These are phyloP conservation scores for Lasiodiplodia sp. DNA, from an alignment of 2,329 filamentous ascomycete species.

Conservation along the genomic window DNA sequence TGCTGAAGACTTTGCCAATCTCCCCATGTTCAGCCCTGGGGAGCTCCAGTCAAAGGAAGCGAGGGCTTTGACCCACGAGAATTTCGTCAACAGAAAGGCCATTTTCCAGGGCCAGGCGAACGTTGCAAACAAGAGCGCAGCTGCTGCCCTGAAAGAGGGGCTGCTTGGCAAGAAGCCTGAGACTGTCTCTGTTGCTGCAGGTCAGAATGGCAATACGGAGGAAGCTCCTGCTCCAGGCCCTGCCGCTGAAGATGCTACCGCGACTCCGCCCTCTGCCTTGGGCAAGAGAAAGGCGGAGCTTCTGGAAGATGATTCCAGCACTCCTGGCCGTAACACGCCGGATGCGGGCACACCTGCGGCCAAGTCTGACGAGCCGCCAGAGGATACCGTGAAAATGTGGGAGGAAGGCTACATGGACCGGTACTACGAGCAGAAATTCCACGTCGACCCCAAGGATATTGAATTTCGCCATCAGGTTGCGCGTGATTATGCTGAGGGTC, in stretches of 20 bases:
- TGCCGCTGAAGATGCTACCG: slow-evolving; percentile 41
- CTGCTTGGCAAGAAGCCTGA: slow-evolving; percentile 61
- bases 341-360: slow-evolving; percentile 55
- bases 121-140: slow-evolving; percentile 91
- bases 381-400: slow-evolving; percentile 89
- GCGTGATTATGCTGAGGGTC: slow-evolving; percentile 88
- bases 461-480: slow-evolving; percentile 90
- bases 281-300: slow-evolving; percentile 81
- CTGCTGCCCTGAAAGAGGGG: slow-evolving; percentile 81
- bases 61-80: slow-evolving; percentile 77
- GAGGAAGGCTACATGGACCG: slow-evolving; percentile 93
- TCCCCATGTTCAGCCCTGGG: slow-evolving; percentile 45
- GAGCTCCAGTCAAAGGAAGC: slow-evolving; percentile 47
- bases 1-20: slow-evolving; percentile 39
- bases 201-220: slow-evolving; percentile 36
- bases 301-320: slow-evolving; percentile 68
- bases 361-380: slow-evolving; percentile 67
- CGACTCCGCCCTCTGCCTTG: slow-evolving; percentile 57
- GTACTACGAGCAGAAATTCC: slow-evolving; percentile 97
- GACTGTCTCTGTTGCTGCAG: slow-evolving; percentile 21
- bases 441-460: slow-evolving; percentile 79
- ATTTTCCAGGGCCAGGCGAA: slow-evolving; percentile 67
- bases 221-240: slow-evolving; percentile 32
- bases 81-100: slow-evolving; percentile 78
- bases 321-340: slow-evolving; percentile 67